Conservation (phyloP, 2,329 filamentous ascomycete genomes). For the Neonectria magnoliae region DNA sequence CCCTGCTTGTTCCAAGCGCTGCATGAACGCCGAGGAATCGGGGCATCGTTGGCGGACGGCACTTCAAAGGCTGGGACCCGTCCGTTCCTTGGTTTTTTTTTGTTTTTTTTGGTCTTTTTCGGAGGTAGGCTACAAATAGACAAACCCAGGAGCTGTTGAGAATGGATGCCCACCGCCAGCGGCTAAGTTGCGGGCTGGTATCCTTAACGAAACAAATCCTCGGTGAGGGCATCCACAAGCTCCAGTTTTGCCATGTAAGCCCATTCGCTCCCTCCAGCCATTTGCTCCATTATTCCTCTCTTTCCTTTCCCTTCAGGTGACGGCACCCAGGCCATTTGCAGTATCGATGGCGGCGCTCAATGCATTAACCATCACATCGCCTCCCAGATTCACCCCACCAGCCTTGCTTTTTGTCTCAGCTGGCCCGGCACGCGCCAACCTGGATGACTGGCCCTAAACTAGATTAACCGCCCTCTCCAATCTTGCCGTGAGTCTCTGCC, state of each 20-base stretch:
- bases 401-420: conserved; percentile 1
- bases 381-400: not conserved
- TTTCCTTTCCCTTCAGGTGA: not conserved
- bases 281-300: not conserved
- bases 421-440: not conserved
- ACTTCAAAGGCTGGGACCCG: not conserved
- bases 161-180: not conserved
- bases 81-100: not conserved
- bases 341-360: not conserved
- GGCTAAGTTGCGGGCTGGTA: not conserved
- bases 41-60: not conserved
- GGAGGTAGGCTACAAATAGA: no score
- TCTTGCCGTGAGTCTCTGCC: conserved; percentile 5
- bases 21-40: conserved; percentile 11
- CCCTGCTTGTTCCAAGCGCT: conserved; percentile 1
- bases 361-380: not conserved
- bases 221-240: not conserved
- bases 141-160: not conserved
- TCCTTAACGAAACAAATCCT: not conserved
- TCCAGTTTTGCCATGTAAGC: not conserved
- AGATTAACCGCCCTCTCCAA: conserved; percentile 11
- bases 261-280: not conserved
- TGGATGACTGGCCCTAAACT: not conserved
- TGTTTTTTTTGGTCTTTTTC: no score
- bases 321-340: not conserved